Evolutionary conservation across 345 rosid genomes (phyloP).

Genomic region (Rhizophora mangle): DNA sequence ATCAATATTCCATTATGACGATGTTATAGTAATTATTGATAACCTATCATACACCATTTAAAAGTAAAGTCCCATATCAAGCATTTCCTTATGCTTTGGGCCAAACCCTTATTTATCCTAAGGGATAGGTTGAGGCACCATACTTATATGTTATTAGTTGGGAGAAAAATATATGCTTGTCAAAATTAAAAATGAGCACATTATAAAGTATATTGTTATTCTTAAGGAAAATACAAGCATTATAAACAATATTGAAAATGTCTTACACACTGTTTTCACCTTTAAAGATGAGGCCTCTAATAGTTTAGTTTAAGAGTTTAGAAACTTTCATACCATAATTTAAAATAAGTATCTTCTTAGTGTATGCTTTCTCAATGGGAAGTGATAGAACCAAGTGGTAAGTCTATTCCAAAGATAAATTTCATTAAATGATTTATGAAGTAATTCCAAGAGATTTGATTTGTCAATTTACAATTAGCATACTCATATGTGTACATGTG

Average conservation of each 20-base stretch:
- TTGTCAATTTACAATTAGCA: not conserved
- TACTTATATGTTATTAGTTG: slow-evolving; percentile 42
- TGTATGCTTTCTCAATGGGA: slow-evolving; percentile 79
- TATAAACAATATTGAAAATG: slow-evolving; percentile 51
- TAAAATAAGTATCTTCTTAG: slow-evolving; percentile 44
- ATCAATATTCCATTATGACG: too few relatives aligned
- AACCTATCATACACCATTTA: too few relatives aligned
- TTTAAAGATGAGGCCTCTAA: slow-evolving; percentile 79
- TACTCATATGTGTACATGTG: not conserved
- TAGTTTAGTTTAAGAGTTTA: slow-evolving; percentile 66
- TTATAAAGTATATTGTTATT: slow-evolving; percentile 82
- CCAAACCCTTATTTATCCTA: too few relatives aligned
- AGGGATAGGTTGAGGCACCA: too few relatives aligned
- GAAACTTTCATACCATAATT: slow-evolving; percentile 54
- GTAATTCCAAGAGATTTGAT: not conserved
- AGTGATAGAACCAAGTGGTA: slow-evolving; percentile 72
- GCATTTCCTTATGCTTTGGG: too few relatives aligned
- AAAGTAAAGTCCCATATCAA: too few relatives aligned
- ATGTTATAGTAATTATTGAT: too few relatives aligned
- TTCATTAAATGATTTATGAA: not conserved
- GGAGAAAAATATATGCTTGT: slow-evolving; percentile 66
- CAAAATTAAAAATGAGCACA: slow-evolving; percentile 74
- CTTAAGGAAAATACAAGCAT: slow-evolving; percentile 83
- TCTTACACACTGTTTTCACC: slow-evolving; percentile 59
- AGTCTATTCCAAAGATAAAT: slow-evolving; percentile 46